A percentile compares a stretch with the other conserved stretches of the same genome.
phyloP scores from a whole-genome alignment of 192 early-diverging fungal genomes.

The Coemansia sp. region DNA sequence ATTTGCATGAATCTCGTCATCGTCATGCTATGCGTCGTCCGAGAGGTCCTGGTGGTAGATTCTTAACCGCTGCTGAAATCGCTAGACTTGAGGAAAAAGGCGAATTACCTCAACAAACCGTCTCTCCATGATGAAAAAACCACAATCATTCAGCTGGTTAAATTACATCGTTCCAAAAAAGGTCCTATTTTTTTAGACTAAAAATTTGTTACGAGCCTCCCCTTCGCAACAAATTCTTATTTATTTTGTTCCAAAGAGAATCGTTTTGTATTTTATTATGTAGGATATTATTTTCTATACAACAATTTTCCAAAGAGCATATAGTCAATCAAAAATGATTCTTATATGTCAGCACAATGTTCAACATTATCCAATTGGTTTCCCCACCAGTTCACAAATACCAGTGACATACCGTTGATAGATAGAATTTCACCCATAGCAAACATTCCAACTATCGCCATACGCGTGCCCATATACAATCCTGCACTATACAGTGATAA shows the following conservation, averaged over 20 bases:
- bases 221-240: too few relatives aligned
- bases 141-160: background rate
- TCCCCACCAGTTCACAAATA: constrained; percentile 50
- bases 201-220: too few relatives aligned
- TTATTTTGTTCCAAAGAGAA: too few relatives aligned
- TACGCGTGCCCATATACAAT: constrained; percentile 37
- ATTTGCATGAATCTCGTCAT: constrained; percentile 96
- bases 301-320: too few relatives aligned
- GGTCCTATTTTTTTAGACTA: too few relatives aligned
- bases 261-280: background rate
- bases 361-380: constrained; percentile 41
- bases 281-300: constrained; percentile 4
- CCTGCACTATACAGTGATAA: constrained; percentile 46
- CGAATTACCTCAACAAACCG: constrained; percentile 23
- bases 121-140: constrained; percentile 1
- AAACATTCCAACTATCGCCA: constrained; percentile 36
- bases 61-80: constrained; percentile 82
- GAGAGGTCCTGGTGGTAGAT: constrained; percentile 94
- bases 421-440: constrained; percentile 31
- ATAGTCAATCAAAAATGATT: background rate
- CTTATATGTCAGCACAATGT: constrained; percentile 16
- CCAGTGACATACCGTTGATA: constrained; percentile 11
- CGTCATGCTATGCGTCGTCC: constrained; percentile 97
- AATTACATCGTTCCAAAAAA: too few relatives aligned
- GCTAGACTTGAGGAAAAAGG: constrained; percentile 58